Base-by-base conservation (phyloP, 2,329 filamentous ascomycete genomes). In the Colletotrichum sp. region DNA sequence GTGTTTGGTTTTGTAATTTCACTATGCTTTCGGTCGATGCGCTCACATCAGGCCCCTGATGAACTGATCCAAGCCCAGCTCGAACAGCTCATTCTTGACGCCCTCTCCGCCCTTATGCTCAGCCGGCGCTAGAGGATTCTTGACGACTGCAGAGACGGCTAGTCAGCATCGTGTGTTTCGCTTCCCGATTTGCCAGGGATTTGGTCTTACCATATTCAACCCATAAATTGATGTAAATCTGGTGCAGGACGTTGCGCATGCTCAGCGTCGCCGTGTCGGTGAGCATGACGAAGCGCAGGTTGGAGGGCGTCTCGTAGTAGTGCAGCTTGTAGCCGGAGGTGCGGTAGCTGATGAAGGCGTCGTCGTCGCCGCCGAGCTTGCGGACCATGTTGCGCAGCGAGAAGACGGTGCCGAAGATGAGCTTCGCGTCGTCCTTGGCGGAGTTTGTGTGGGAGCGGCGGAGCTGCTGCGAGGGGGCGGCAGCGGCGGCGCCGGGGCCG, bases 141-240 rank as follows among this genome's bases (percentile, higher is more conserved):
- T 94, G 79, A 94, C 92, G 57, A 94, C 93, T 93, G 70, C 59
- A 68, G 3, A 18, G 8, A 15, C 26, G 24, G 32, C 28, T 2
- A 24, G 71, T 81, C 73, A 81, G 82, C 75, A 28, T 13, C 75
- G 30, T 49, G 30, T 24, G 13, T 69, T n/a, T 16, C n/a, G 12
- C 13, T 26, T 26, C 21, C 13, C 39, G 8, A 8, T 30, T 21
- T 10, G 4, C 8, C 26, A 16, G 1, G 16, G 9, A 24, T 8
- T n/a, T 16, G 2, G 26, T 13, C 89, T 75, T 85, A 95, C 94
- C 94, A 81, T 97, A 99, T 87, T 99, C 97, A 21, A 99, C 96
- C 88, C 97, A 99, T 28, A 99, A 91, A 84, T 98, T 99, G 75
- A 98, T 98, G 85, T 98, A 99, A 78, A 99, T 98, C 89, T 99